These are phyloP conservation scores for Colletotrichum higginsianum DNA, from an alignment of 2,329 filamentous ascomycete genomes.

Conservation along the genomic window DNA sequence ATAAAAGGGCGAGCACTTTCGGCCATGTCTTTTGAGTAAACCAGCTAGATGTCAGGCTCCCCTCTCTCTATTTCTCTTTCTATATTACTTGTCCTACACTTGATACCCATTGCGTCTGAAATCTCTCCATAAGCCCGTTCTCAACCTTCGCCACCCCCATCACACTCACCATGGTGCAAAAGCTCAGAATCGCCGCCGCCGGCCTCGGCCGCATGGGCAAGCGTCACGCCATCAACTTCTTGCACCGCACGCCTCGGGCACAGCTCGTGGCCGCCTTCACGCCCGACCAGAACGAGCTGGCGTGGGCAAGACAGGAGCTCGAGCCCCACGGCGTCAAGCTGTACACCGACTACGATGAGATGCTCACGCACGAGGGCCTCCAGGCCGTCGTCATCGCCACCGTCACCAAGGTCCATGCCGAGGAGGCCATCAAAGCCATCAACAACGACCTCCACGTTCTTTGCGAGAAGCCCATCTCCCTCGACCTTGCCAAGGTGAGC, in stretches of 20 bases:
- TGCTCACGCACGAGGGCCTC: conserved; percentile 57
- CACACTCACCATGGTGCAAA: conserved; percentile 38
- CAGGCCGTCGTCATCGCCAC: conserved; percentile 60
- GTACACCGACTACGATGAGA: conserved; percentile 62
- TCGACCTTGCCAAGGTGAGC: conserved; percentile 68
- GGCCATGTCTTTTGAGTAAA: neutral
- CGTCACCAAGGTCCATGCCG: conserved; percentile 68
- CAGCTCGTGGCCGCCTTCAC: conserved; percentile 65
- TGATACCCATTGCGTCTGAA: neutral
- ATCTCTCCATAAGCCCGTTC: neutral
- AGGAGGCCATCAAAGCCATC: conserved; percentile 71
- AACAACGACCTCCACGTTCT: conserved; percentile 68
- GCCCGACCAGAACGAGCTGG: conserved; percentile 59
- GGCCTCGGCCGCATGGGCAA: conserved; percentile 69
- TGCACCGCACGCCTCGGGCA: conserved; percentile 61
- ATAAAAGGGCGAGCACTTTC: conserved; percentile 12
- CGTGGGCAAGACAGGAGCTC: conserved; percentile 60
- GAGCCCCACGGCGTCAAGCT: conserved; percentile 59
- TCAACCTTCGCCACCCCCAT: neutral
- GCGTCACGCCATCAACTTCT: conserved; percentile 64
- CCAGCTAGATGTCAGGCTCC: neutral
- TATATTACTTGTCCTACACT: neutral
- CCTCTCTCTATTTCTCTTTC: neutral
- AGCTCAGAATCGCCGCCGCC: conserved; percentile 61
- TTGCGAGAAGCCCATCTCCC: conserved; percentile 73